Percentiles rank a stretch among this genome's conserved stretches.
Conservation (phyloP, 2,329 filamentous ascomycete genomes). For the Epichloe gansuensis region DNA sequence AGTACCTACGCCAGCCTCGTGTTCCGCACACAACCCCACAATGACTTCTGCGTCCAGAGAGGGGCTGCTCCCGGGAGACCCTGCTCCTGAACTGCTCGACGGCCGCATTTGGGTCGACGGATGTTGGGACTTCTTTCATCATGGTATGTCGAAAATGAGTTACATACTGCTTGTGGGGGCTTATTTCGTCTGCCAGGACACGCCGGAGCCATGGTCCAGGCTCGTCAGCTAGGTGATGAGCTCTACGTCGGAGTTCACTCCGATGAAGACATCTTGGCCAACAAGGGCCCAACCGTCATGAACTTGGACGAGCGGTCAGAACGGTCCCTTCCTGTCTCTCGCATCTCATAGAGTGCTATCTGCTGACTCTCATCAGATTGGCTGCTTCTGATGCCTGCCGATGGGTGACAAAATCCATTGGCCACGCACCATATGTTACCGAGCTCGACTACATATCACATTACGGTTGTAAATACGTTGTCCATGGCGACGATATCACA, state of each 20-base stretch:
- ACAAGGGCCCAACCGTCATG: constrained; percentile 98
- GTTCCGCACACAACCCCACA: not conserved
- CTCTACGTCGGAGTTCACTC: constrained; percentile 90
- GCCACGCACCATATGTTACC: constrained; percentile 88
- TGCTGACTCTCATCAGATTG: constrained; percentile 40
- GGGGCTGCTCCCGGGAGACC: constrained; percentile 27
- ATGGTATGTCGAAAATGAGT: constrained; percentile 45
- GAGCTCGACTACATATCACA: constrained; percentile 87
- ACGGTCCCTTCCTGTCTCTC: not conserved
- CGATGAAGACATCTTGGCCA: constrained; percentile 87
- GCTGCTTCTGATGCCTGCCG: constrained; percentile 89
- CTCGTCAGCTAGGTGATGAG: constrained; percentile 78
- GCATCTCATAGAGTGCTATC: not conserved
- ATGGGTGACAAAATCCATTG: constrained; percentile 78
- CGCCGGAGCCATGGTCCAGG: constrained; percentile 93
- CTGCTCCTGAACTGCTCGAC: constrained; percentile 43
- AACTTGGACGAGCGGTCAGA: constrained; percentile 67
- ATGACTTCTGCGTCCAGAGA: constrained; percentile 15
- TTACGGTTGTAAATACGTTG: constrained; percentile 90
- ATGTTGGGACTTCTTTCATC: constrained; percentile 98
- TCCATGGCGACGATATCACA: constrained; percentile 95
- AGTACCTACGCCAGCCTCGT: not conserved
- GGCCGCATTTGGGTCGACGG: constrained; percentile 95
- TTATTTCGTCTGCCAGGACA: constrained; percentile 47
- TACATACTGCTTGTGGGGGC: not conserved